phyloP scores from a whole-genome alignment of 2,329 filamentous ascomycete genomes.

The Diaporthe capsici region DNA sequence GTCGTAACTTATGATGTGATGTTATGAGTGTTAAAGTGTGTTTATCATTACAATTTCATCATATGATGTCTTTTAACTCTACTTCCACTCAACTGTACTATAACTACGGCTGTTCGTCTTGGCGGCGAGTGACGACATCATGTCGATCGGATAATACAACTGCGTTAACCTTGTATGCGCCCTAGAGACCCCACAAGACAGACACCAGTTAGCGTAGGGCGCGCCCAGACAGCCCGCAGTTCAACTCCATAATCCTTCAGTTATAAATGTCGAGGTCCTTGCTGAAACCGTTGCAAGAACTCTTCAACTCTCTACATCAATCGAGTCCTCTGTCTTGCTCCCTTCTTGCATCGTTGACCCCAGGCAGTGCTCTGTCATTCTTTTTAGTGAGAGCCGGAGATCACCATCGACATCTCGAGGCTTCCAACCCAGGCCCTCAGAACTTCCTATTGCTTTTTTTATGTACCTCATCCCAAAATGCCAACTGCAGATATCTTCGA shows the following conservation, averaged over 20 bases:
- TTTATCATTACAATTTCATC: neutral
- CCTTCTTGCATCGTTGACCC: neutral
- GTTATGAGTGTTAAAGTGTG: neutral
- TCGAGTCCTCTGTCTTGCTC: rapidly evolving
- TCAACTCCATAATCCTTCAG: neutral
- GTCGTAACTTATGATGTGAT: neutral
- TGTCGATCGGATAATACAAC: neutral
- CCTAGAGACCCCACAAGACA: neutral
- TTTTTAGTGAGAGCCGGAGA: neutral
- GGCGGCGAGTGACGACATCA: neutral
- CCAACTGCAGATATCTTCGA: neutral
- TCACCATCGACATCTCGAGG: neutral
- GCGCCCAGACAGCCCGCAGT: neutral
- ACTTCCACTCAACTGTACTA: neutral
- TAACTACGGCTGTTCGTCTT: neutral
- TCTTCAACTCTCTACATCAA: neutral
- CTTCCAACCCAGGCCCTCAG: neutral
- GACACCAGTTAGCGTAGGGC: neutral
- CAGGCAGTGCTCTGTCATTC: neutral
- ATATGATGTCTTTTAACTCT: neutral
- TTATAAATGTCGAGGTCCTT: neutral
- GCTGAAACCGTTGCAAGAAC: rapidly evolving
- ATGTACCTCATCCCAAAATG: neutral
- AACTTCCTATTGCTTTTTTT: neutral
- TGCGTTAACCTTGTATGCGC: neutral